These are phyloP conservation scores for Pelargonium citronellum DNA, from an alignment of 441 rosid species.

Conservation along the genomic window DNA sequence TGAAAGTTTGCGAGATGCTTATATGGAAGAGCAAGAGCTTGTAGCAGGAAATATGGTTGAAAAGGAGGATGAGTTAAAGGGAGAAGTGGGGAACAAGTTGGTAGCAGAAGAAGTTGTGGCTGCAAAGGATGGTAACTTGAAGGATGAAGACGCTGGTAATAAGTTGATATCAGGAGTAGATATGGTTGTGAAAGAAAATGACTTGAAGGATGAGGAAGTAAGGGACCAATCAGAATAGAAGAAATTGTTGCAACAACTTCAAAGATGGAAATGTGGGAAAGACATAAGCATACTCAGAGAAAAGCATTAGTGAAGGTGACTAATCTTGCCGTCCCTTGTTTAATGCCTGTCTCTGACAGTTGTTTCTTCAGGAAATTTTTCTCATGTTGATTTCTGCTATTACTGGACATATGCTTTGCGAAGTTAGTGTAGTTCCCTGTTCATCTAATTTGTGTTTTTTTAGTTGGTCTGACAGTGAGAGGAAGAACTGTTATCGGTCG, in stretches of 20 bases:
- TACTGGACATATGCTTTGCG: constrained; percentile 20
- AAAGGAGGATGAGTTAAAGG: constrained; percentile 19
- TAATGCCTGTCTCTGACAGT: constrained; percentile 36
- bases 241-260: not conserved
- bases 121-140: too few relatives aligned
- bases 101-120: not conserved
- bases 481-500: constrained; percentile 15
- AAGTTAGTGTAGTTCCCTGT: constrained; percentile 19
- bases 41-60: constrained; percentile 17
- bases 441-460: constrained; percentile 16
- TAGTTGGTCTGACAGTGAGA: constrained; percentile 22
- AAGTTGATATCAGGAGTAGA: too few relatives aligned
- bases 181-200: constrained; percentile 16
- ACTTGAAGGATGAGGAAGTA: constrained; percentile 16
- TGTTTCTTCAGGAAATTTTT: constrained; percentile 24
- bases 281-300: constrained; percentile 11
- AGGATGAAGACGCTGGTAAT: too few relatives aligned
- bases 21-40: too few relatives aligned
- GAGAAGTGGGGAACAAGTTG: constrained; percentile 14
- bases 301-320: constrained; percentile 36
- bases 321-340: constrained; percentile 23
- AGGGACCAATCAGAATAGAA: not conserved
- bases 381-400: constrained; percentile 21
- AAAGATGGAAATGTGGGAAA: not conserved
- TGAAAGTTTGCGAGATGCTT: not conserved